Evolutionary conservation across 2,329 filamentous ascomycete species (phyloP), one percentile per base, ranked within the genome.

Genomic region (Penicillium sp.): DNA sequence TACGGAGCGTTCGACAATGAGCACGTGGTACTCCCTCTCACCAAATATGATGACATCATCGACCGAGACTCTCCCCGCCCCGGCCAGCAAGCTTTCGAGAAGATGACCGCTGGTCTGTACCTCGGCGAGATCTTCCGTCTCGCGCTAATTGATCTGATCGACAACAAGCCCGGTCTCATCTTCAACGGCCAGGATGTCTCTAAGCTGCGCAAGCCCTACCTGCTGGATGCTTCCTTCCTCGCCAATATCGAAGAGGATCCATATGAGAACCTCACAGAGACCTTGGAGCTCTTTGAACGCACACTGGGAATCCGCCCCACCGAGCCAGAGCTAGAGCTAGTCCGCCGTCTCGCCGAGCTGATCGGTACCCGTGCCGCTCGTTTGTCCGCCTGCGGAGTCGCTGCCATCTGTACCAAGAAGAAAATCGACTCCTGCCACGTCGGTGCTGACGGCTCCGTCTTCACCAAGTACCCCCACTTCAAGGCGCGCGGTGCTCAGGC

Each of bases 391-490:
- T 97, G 94, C 70, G 94, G 94, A 77, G 90, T 99, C 52, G 91
- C 93, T 12, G 94, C 93, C 56, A 97, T 99, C 70, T 91, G 89
- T 83, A 95, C 88, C 79, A 97, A 97, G 87, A 97, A 97, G 84
- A 84, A 85, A 64, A 93, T 92, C 75, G 78, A 88, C 69, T 83
- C 84, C 36, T 96, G 90, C 79, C 94, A 97, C 75, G 94, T 99
- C 40, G 94, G 94, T 67, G 94, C 94, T 49, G 94, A 99, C 71
- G 94, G 94, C 36, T 96, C 90, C 17, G 93, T 99, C 52, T 99
- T 99, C 81, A 97, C 96, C 83, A 97, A 97, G 75, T 99, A 99
- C 78, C 94, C 94, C 12, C 89, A 96, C 78, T 99, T 99, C 84
- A 97, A 97, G 82, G 85, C 87, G 55, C 88, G 94, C 52, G 92